These are phyloP conservation scores for Colletotrichum tamarilloi DNA, from an alignment of 2,329 filamentous ascomycete species.

Conservation along the genomic window DNA sequence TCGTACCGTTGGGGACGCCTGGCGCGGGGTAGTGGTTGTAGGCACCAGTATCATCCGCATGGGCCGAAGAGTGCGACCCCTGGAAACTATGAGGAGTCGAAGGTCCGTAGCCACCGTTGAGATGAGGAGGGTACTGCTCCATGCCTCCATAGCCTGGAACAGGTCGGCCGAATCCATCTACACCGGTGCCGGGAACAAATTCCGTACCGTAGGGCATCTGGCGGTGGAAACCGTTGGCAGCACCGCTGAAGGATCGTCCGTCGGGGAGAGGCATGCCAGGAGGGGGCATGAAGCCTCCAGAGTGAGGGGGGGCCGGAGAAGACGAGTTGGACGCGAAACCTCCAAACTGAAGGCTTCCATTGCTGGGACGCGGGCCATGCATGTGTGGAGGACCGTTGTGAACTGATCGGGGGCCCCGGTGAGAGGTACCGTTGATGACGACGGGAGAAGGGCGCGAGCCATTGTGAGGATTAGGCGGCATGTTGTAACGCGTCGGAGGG, in stretches of 20 bases:
- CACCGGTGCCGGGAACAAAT: conserved; percentile 46
- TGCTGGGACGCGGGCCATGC: conserved; percentile 65
- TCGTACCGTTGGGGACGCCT: conserved; percentile 51
- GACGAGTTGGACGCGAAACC: conserved; percentile 67
- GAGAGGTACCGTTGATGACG: conserved; percentile 47
- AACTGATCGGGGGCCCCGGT: conserved; percentile 45
- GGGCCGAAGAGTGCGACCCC: conserved; percentile 67
- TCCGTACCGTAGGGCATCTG: conserved; percentile 50
- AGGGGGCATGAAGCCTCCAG: conserved; percentile 59
- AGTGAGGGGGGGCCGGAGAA: conserved; percentile 65
- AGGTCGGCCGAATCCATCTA: conserved; percentile 52
- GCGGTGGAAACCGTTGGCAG: conserved; percentile 50
- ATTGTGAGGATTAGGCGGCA: conserved; percentile 44
- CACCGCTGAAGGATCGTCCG: conserved; percentile 45
- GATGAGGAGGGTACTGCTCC: conserved; percentile 47
- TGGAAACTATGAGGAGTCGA: conserved; percentile 71
- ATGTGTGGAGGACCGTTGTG: conserved; percentile 49
- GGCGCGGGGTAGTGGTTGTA: conserved; percentile 52
- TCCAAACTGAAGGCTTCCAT: conserved; percentile 67
- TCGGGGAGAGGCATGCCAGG: conserved; percentile 53
- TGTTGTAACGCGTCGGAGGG: conserved; percentile 52
- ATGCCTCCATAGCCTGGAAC: conserved; percentile 45
- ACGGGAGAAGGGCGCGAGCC: conserved; percentile 42
- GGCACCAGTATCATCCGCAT: conserved; percentile 57
- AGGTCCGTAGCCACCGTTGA: conserved; percentile 57